These are phyloP conservation scores for Pseudogymnoascus sp. DNA, from an alignment of 2,329 filamentous ascomycete genomes.

Conservation along the genomic window DNA sequence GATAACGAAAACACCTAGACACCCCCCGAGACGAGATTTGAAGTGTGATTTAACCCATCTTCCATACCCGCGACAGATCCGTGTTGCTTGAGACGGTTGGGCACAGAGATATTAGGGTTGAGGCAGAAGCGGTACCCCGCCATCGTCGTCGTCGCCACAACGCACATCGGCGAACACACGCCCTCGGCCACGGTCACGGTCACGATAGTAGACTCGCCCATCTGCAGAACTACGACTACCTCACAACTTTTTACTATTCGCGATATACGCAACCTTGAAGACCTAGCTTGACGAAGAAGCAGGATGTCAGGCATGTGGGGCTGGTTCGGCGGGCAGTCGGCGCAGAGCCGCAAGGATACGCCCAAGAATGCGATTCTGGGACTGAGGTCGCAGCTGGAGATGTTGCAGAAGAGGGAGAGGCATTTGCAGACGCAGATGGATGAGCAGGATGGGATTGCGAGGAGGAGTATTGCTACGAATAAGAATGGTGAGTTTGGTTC, in stretches of 20 bases:
- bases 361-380: conserved; percentile 94
- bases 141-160: conserved; percentile 5
- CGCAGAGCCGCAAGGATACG: conserved; percentile 81
- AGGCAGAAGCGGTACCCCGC: background rate
- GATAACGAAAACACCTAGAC: background rate
- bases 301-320: conserved; percentile 64
- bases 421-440: conserved; percentile 87
- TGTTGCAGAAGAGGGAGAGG: conserved; percentile 93
- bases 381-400: conserved; percentile 82
- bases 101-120: too few species aligned
- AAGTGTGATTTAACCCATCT: too few species aligned
- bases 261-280: too few species aligned
- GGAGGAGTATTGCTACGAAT: conserved; percentile 81
- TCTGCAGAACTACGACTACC: too few species aligned
- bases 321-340: conserved; percentile 82
- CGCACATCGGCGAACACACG: background rate
- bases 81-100: too few species aligned
- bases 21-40: too few species aligned
- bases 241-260: too few species aligned
- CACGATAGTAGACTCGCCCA: too few species aligned
- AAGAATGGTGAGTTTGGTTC: conserved; percentile 89
- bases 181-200: too few species aligned
- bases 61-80: too few species aligned
- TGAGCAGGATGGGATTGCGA: conserved; percentile 79
- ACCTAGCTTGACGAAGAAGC: conserved; percentile 12